phyloP scores from a whole-genome alignment of 2,329 filamentous ascomycete genomes.

The Exophiala phaeomuriformis region DNA sequence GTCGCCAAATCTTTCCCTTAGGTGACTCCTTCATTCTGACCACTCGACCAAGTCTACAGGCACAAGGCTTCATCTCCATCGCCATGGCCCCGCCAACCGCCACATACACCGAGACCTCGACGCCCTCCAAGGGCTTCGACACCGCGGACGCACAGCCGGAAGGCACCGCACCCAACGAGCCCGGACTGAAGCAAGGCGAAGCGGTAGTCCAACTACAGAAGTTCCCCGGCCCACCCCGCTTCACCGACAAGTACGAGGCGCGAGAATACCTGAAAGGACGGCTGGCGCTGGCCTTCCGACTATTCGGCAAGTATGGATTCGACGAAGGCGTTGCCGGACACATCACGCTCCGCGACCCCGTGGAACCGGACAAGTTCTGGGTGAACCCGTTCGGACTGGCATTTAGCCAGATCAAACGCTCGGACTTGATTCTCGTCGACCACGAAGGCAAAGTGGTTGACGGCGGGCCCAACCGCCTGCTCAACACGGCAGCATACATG shows the following conservation, averaged over 20 bases:
- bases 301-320: constrained; percentile 52
- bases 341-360: constrained; percentile 50
- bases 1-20: neutral
- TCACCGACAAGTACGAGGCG: constrained; percentile 32
- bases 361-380: constrained; percentile 50
- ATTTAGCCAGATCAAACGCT: constrained; percentile 33
- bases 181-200: constrained; percentile 10
- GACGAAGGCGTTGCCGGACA: constrained; percentile 56
- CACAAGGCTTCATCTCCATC: neutral
- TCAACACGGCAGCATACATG: constrained; percentile 48
- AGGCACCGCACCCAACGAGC: constrained; percentile 22
- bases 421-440: constrained; percentile 37
- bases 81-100: constrained; percentile 19
- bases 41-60: neutral
- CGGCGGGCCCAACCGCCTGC: constrained; percentile 36
- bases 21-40: neutral
- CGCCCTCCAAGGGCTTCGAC: constrained; percentile 19
- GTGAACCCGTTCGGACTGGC: constrained; percentile 24
- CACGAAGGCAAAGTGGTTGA: constrained; percentile 37
- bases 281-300: constrained; percentile 50
- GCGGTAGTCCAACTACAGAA: constrained; percentile 17
- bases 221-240: constrained; percentile 28
- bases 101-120: constrained; percentile 17
- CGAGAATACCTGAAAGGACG: constrained; percentile 37
- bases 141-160: constrained; percentile 12